A percentile compares a stretch with the other conserved stretches of the same genome.
Evolutionary conservation across 106 monocot genomes (phyloP).

Genomic region (Acorus calamus): DNA sequence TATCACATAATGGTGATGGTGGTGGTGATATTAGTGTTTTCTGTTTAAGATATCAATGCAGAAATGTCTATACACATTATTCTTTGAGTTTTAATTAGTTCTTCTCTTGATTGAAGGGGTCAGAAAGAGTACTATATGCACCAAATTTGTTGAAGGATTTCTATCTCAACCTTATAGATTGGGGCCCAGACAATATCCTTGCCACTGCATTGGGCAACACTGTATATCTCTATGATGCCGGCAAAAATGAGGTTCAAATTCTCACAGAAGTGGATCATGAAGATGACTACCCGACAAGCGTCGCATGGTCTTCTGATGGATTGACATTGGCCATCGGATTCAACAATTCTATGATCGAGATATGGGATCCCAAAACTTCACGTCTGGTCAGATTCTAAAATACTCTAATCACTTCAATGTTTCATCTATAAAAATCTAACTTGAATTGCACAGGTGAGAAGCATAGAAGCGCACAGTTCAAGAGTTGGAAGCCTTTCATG

Average conservation of each 20-base stretch:
- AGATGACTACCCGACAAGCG: slow-evolving; percentile 24
- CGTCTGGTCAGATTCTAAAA: slow-evolving; percentile 12
- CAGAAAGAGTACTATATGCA: slow-evolving; percentile 26
- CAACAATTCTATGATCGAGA: slow-evolving; percentile 17
- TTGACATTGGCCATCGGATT: slow-evolving; percentile 33
- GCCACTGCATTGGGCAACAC: slow-evolving; percentile 31
- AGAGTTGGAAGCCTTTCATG: slow-evolving; percentile 47
- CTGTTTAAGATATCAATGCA: too few relatives aligned
- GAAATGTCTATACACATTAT: too few relatives aligned
- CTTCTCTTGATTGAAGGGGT: slow-evolving; percentile 13
- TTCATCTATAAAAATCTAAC: neutral
- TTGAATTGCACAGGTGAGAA: slow-evolving; percentile 15
- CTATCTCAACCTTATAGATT: slow-evolving; percentile 45
- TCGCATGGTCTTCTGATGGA: slow-evolving; percentile 33
- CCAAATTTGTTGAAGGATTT: slow-evolving; percentile 26
- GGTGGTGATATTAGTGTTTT: too few relatives aligned
- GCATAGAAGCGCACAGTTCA: slow-evolving; percentile 14
- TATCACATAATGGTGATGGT: too few relatives aligned
- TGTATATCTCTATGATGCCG: slow-evolving; percentile 28
- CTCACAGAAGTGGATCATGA: slow-evolving; percentile 14
- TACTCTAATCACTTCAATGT: neutral
- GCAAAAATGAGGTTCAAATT: neutral
- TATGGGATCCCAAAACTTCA: slow-evolving; percentile 31
- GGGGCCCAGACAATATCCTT: slow-evolving; percentile 41
- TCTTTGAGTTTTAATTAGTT: neutral